Evolutionary conservation across 2,329 filamentous ascomycete species (phyloP), one percentile per base, ranked within the genome.

Genomic region (Geosmithia morbida): DNA sequence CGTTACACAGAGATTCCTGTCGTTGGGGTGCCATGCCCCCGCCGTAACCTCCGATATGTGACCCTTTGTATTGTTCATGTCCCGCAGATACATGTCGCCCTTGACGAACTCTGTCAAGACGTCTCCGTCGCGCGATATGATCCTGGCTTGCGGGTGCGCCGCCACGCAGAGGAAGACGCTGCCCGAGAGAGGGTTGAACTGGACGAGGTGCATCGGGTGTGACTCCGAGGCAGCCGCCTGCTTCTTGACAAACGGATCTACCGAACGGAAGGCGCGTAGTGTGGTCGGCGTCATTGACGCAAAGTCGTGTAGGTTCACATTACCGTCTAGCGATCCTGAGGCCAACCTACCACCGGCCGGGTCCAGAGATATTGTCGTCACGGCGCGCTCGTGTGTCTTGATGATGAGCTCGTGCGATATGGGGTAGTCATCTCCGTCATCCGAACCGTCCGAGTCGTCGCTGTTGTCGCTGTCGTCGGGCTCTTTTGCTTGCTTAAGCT

Each of bases 51-150:
- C 92, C 3, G 89, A 89, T 46, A 96, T 81, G 64, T 98, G 92
- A 1, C 92, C 92, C 61, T 96, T 97, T 4, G 92, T 98, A 61
- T 97, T 89, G 65, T 96, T 79, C 84, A 97, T 94, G 62, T 98
- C 92, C 48, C 90, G 78, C 54, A 98, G 68, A 58, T 98, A 98
- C 89, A 97, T 97, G 61, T 98, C 92, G 43, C 92, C 92, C 66
- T 98, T 98, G 55, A 88, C 83, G 54, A 95, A 97, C 59, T 96
- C 88, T 1, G 83, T 83, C 45, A 94, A 57, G 7, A 85, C 74
- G 43, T 94, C 87, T 40, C 92, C 92, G 66, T 98, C 90, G 57
- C 92, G 81, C 56, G 79, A 86, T 61, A 97, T 74, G 20, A 98
- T 81, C 62, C 88, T 89, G 13, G 90, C 87, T 62, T 97, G 90